Evolutionary conservation across 2,329 filamentous ascomycete genomes (phyloP).

Genomic region (Colletotrichum endophyticum): DNA sequence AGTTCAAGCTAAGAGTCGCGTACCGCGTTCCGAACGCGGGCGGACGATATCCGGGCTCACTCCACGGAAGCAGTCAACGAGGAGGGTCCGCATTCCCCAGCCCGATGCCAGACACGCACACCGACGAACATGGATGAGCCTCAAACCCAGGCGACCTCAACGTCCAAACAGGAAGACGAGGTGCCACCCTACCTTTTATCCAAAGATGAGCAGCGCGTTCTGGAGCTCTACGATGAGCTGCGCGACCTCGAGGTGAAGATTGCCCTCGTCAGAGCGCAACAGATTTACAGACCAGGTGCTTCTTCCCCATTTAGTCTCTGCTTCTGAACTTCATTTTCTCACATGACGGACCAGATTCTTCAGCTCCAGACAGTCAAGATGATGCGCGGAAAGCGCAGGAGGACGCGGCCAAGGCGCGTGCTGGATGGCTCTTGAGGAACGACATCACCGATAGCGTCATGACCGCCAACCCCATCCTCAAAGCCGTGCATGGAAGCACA

Average conservation of each 20-base stretch:
- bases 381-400: conserved; percentile 61
- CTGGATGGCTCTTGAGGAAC: conserved; percentile 72
- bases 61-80: background rate
- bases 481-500: conserved; percentile 74
- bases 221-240: conserved; percentile 74
- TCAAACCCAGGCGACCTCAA: background rate
- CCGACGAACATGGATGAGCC: conserved; percentile 29
- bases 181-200: conserved; percentile 59
- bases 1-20: background rate
- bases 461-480: conserved; percentile 76
- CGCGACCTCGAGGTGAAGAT: conserved; percentile 76
- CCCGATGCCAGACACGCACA: background rate
- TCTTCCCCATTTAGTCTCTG: background rate
- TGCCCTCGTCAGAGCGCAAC: conserved; percentile 64
- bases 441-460: conserved; percentile 72
- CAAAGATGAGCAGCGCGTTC: conserved; percentile 66
- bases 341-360: background rate
- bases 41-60: background rate
- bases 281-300: conserved; percentile 40
- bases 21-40: conserved; percentile 5
- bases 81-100: background rate
- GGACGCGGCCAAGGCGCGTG: conserved; percentile 72
- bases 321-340: background rate
- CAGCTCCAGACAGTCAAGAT: background rate
- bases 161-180: conserved; percentile 34